Evolutionary conservation across 192 early-diverging fungal species (phyloP), one percentile per base, ranked within the genome.

Genomic region (Spizellomyces punctatus): DNA sequence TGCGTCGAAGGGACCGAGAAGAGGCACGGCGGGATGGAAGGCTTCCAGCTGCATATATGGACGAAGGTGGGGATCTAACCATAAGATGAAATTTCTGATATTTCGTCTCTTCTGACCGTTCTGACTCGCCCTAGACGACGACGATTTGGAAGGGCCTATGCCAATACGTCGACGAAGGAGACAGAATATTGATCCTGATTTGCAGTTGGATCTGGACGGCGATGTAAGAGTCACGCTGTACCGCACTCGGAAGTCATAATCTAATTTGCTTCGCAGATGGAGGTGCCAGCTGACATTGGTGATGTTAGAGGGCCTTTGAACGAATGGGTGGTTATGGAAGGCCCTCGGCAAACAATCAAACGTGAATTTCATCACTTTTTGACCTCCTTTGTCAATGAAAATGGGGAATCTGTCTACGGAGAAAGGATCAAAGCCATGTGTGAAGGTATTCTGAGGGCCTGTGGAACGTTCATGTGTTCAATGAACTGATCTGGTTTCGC

Each of bases 381-480:
- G 48, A 85, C 91, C 12, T 92, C 91, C 8, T 97, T 86, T 76
- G 88, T 91, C n/a, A 89, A 94, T 63, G 90, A 91, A 44, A 81
- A 91, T 44, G 94, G 93, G 66, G 90, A 90, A 42, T 95, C 93
- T 17, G 91, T 99, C 6, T 99, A 99, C 66, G 95, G 95, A 69
- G 90, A 95, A 72, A 84, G 92, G 19, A 96, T 99, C 75, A 84
- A 90, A 55, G 85, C 85, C 49, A 89, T 99, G 85, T 93, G 95
- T 79, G 90, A 92, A 72, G 78, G 80, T 84, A 52, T 7, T 58
- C 27, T 36, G 19, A 6, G 22, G n/a, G 22, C 41, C 27, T 0
- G 27, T 3, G 27, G 22, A 17, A 17, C 10, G 21, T 61, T 36
- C 27, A 36, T 36, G 27, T 3, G 27, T 36, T 36, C 27, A 36